Base-by-base conservation (phyloP, 2,329 filamentous ascomycete species). In the Monilinia fructicola region DNA sequence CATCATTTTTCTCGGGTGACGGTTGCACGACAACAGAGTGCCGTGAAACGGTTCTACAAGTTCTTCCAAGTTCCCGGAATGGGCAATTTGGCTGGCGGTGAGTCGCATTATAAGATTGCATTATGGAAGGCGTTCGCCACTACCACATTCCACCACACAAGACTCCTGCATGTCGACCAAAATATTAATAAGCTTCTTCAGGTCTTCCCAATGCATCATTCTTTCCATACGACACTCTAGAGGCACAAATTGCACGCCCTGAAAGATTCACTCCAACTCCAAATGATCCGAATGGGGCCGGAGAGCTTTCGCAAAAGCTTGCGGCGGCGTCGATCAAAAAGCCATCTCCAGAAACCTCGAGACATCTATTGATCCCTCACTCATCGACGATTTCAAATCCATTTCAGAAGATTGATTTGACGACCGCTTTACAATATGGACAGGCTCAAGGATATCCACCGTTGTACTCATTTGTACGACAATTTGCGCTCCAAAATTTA, bases 151-250 rank as follows among this genome's bases (percentile, higher is more conserved):
- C 23, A 35, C 67, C 54, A 26, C 62, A 42, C 18, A n/a, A 26
- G 26, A n/a, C 26, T 52, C 46, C 23, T 6, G 35, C 46, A 44
- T 28, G 40, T 53, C 62, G 52, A 67, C 46, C 46, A 64, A 50
- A 46, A 63, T 54, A 56, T 54, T 74, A 53, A 70, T 61, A 67
- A 44, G 50, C 31, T 46, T 65, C 54, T 48, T 42, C 67, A 70
- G 91, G 92, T 68, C 85, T 96, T 28, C 93, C 93, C 21, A 89
- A 95, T 77, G 82, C 89, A 50, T 84, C 85, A 67, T 92, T 92
- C 79, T 97, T 97, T 75, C 93, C 93, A 11, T 97, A 90, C 78
- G 93, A 97, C 74, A 95, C 92, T 0, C 86, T 97, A 69, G 92
- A 96, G 78, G 91, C 93, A 52, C 87, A 90, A 71, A 86, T 90